Base-by-base conservation (phyloP, 2,329 filamentous ascomycete genomes). In the Colletotrichum liriopes region DNA sequence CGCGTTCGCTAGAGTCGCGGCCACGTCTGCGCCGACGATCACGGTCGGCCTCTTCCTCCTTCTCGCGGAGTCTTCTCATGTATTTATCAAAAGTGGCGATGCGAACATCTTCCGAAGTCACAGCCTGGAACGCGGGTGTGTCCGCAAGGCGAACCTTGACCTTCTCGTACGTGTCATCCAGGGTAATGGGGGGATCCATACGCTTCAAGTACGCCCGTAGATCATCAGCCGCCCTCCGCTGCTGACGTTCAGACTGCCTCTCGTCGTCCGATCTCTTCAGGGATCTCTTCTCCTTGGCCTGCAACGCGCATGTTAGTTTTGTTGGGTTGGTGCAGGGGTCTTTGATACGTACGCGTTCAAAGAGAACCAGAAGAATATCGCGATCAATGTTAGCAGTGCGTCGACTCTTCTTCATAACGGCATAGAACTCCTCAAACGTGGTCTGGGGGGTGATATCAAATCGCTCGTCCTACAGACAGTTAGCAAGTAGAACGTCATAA, bases 371-470 rank as follows among this genome's bases (percentile, higher is more conserved):
- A 77, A 97, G 86, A 72, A 92, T 92, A 75, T 97, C 93, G 78
- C 90, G 89, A 80, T 95, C 92, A 88, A 98, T 92, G 86, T 93
- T 92, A 88, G 93, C 92, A 87, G 95, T 97, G 80, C 94, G 94
- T 79, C 91, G 90, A 87, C 98, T 95, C 86, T 92, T 91, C 82
- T 92, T 92, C 88, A 98, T 92, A 77, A 96, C 86, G 79, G 89
- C 87, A 80, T 92, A 86, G 85, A 98, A 98, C 79, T 98, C 95
- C 79, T 97, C 93, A 82, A 97, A 92, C 58, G 93, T 92, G 78
- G 95, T 98, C 78, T 93, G 93, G 74, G 93, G 88, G 76, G 93
- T 95, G 78, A 98, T 91, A 82, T 98, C 95, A 88, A 94, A 98
- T 78, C 92, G 94, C 86, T 94, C 93, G 84, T 98, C 94, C 93